Conservation (phyloP, 2,329 filamentous ascomycete genomes). For the Penicillium sp. region DNA sequence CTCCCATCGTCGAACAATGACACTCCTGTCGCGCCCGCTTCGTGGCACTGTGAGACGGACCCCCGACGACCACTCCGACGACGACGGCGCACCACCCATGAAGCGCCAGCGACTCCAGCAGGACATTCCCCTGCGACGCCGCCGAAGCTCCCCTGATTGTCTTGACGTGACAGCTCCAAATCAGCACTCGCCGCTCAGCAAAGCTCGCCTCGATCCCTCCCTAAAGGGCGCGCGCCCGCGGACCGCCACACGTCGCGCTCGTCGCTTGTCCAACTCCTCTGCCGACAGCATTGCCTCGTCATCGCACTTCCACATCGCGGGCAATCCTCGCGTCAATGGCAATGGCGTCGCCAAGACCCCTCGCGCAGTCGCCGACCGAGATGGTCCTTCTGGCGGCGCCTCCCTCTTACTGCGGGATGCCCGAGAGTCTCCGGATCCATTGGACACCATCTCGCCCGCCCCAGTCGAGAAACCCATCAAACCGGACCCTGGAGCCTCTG, state of each 20-base stretch:
- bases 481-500: conserved; percentile 9
- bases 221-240: conserved; percentile 23
- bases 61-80: conserved; percentile 25
- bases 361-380: conserved; percentile 14
- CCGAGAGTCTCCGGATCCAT: conserved; percentile 30
- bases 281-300: conserved; percentile 18
- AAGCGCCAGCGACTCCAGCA: conserved; percentile 33
- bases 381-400: conserved; percentile 11
- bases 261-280: conserved; percentile 21
- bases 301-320: conserved; percentile 16
- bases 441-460: conserved; percentile 29
- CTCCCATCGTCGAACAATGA: conserved; percentile 31
- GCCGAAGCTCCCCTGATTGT: conserved; percentile 39
- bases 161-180: conserved; percentile 33
- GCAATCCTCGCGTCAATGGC: conserved; percentile 13
- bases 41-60: conserved; percentile 40
- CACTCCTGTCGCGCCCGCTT: conserved; percentile 38
- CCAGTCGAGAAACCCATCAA: conserved; percentile 9
- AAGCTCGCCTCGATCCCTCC: conserved; percentile 16
- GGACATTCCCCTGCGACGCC: conserved; percentile 26
- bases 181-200: conserved; percentile 7
- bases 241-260: conserved; percentile 18
- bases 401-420: conserved; percentile 12
- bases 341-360: conserved; percentile 16
- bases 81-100: conserved; percentile 26